These are phyloP conservation scores for Blepharisma undulans DNA, from an alignment of 169 alveolate species.

Conservation along the genomic window DNA sequence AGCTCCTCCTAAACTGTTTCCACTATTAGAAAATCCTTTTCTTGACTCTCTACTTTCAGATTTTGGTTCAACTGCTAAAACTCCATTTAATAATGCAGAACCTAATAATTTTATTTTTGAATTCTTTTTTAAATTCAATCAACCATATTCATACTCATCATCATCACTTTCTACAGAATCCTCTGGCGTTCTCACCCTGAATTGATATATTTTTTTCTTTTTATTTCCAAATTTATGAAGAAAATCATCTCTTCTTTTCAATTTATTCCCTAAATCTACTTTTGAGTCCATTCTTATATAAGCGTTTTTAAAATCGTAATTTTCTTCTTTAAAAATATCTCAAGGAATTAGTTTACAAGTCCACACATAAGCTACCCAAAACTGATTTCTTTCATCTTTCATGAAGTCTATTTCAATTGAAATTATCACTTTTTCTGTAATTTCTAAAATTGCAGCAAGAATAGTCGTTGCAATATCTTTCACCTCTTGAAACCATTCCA, in stretches of 20 bases:
- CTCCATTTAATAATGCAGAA: not conserved
- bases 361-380: not conserved
- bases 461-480: not conserved
- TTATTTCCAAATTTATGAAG: no score
- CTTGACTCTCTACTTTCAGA: not conserved
- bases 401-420: not conserved
- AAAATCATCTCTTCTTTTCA: not conserved
- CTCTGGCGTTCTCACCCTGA: not conserved
- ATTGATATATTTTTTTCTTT: not conserved
- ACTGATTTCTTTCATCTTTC: not conserved
- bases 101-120: not conserved
- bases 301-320: not conserved
- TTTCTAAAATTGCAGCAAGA: not conserved
- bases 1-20: not conserved
- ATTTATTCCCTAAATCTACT: not conserved
- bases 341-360: not conserved
- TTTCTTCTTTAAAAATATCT: not conserved
- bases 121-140: not conserved
- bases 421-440: not conserved
- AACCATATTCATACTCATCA: not conserved
- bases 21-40: not conserved
- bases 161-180: not conserved
- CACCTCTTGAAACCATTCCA: not conserved
- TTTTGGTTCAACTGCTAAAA: not conserved
- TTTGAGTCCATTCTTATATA: not conserved